These are phyloP conservation scores for Pichia exigua DNA, from an alignment of 805 yeast species.

Conservation along the genomic window DNA sequence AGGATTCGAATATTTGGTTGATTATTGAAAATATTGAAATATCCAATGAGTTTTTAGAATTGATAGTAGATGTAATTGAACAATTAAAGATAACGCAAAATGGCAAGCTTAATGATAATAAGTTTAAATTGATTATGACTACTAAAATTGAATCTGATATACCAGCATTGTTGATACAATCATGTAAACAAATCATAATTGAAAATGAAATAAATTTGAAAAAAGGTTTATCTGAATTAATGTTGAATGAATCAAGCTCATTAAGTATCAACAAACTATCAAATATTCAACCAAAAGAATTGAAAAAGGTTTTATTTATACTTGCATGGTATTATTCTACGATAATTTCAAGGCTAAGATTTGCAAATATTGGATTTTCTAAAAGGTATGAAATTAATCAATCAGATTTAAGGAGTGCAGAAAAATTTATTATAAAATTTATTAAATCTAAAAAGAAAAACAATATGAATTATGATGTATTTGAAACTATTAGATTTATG, in stretches of 20 bases:
- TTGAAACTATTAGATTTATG: conserved; percentile 31
- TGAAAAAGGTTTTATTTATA: conserved; percentile 41
- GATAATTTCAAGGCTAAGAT: conserved; percentile 50
- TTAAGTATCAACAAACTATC: conserved; percentile 3
- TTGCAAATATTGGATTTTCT: conserved; percentile 55
- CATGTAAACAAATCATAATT: conserved; percentile 46
- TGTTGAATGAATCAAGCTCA: conserved; percentile 21
- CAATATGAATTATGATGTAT: not conserved
- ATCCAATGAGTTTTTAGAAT: conserved; percentile 55
- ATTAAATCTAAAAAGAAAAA: conserved; percentile 18
- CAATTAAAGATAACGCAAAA: conserved; percentile 10
- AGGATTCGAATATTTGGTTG: conserved; percentile 57
- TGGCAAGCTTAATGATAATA: conserved; percentile 14
- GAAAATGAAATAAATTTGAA: conserved; percentile 61
- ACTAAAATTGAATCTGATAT: conserved; percentile 41
- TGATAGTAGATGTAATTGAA: conserved; percentile 41
- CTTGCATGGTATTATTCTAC: conserved; percentile 67
- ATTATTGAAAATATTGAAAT: conserved; percentile 76
- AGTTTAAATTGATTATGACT: conserved; percentile 59
- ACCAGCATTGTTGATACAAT: conserved; percentile 49
- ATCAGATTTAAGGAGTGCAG: conserved; percentile 53
- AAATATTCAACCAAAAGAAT: conserved; percentile 32
- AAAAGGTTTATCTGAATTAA: conserved; percentile 28
- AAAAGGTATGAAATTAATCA: conserved; percentile 64
- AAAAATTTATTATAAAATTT: conserved; percentile 35